Conservation (phyloP, 495 filamentous ascomycete species). For the Cercophora newfieldiana region DNA sequence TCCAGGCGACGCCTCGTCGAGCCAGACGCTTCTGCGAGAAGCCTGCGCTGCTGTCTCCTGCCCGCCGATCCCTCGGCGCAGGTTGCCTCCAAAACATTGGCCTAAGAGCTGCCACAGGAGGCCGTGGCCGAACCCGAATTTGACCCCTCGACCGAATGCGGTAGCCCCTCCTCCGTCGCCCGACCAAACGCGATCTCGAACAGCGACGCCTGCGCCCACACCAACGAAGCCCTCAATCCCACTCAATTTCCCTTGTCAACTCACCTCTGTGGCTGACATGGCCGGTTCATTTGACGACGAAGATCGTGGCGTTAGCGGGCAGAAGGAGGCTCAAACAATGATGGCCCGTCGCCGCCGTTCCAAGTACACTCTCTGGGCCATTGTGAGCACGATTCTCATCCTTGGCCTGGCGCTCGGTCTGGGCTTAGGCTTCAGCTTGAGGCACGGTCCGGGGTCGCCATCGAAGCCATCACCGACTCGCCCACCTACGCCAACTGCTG, state of each 20-base stretch:
- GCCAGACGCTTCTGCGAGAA: not conserved
- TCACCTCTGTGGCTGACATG: not conserved
- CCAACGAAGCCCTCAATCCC: not conserved
- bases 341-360: constrained; percentile 15
- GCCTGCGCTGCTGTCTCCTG: not conserved
- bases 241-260: not conserved
- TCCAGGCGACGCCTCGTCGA: not conserved
- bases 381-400: constrained; percentile 14
- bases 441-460: constrained; percentile 8
- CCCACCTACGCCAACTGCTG: constrained; percentile 11
- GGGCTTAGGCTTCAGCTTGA: constrained; percentile 25
- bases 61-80: not conserved
- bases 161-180: no score
- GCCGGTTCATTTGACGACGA: constrained; percentile 4
- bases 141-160: no score
- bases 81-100: not conserved
- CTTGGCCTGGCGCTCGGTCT: constrained; percentile 23
- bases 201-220: not conserved
- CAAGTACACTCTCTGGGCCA: constrained; percentile 16
- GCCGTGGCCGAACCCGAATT: no score
- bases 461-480: not conserved
- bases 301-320: not conserved
- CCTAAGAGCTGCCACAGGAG: not conserved
- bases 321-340: not conserved
- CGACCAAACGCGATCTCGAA: not conserved